Percentiles rank a stretch among this genome's conserved stretches.
Conservation (phyloP, 1,139 yeast genomes). For the Pichia norvegensis region DNA sequence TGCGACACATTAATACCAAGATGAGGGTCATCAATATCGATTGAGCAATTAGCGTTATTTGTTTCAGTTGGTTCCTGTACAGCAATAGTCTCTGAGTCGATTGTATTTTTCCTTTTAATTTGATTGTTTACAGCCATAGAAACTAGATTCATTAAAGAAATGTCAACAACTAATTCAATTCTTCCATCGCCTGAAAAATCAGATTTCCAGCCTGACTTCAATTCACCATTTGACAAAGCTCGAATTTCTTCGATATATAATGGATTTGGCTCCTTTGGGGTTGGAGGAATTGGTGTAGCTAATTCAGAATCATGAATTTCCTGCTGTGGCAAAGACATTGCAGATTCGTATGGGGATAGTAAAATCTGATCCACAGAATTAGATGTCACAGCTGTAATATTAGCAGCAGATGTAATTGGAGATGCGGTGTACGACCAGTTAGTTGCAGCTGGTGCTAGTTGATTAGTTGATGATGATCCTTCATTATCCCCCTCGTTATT, state of each 20-base stretch:
- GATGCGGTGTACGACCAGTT: conserved; percentile 22
- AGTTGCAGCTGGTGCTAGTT: conserved; percentile 22
- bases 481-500: neutral
- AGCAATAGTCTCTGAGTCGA: conserved; percentile 27
- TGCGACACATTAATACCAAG: conserved; percentile 73
- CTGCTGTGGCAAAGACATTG: neutral
- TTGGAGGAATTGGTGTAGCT: conserved; percentile 10
- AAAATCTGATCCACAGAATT: conserved; percentile 11
- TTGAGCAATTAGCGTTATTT: conserved; percentile 52
- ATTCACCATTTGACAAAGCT: conserved; percentile 67
- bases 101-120: conserved; percentile 28
- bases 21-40: conserved; percentile 77
- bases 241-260: conserved; percentile 64
- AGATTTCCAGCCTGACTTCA: conserved; percentile 90
- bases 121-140: conserved; percentile 43
- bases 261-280: conserved; percentile 29
- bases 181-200: conserved; percentile 72
- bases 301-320: conserved; percentile 14
- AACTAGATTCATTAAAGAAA: conserved; percentile 48
- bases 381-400: neutral
- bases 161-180: conserved; percentile 68
- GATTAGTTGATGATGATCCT: neutral
- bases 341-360: conserved; percentile 6
- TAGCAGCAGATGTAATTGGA: neutral
- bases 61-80: neutral